phyloP scores from a whole-genome alignment of 2,329 filamentous ascomycete species.

The Aureobasidium sp. region DNA sequence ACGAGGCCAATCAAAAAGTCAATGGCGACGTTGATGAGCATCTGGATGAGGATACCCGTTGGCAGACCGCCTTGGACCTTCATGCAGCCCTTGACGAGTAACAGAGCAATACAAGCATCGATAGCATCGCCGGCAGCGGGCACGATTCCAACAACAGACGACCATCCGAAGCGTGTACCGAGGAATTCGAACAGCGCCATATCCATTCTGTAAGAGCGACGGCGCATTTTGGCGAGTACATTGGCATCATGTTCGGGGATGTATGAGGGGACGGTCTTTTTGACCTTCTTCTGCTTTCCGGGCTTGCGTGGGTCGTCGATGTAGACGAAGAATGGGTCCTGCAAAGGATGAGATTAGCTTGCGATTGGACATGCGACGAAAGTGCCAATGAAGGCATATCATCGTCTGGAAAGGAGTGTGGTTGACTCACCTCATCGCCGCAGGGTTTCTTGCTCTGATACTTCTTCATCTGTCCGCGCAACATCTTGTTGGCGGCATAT shows the following conservation, averaged over 20 bases:
- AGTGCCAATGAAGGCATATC: background rate
- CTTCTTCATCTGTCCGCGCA: conserved; percentile 41
- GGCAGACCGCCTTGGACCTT: conserved; percentile 70
- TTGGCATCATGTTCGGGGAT: conserved; percentile 75
- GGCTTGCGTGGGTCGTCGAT: conserved; percentile 66
- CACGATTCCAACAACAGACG: conserved; percentile 74
- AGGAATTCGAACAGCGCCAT: conserved; percentile 74
- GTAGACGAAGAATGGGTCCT: conserved; percentile 89
- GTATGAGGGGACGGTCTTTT: conserved; percentile 76
- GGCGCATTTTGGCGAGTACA: conserved; percentile 78
- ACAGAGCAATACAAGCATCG: conserved; percentile 66
- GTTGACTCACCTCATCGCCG: conserved; percentile 34
- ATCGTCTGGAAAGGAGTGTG: conserved; percentile 9
- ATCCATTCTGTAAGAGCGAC: conserved; percentile 78
- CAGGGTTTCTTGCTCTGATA: conserved; percentile 39
- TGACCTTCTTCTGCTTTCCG: conserved; percentile 72
- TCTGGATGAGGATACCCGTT: conserved; percentile 52
- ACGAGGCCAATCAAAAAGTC: conserved; percentile 70
- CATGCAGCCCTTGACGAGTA: conserved; percentile 66
- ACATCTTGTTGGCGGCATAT: conserved; percentile 44
- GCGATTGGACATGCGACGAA: background rate
- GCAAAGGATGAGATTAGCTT: conserved; percentile 17
- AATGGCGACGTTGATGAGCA: conserved; percentile 72
- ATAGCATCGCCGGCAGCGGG: conserved; percentile 72
- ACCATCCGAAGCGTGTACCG: conserved; percentile 83